These are phyloP conservation scores for Thinopyrum elongatum DNA, from an alignment of 176 grass and related monocot species.

Conservation along the genomic window DNA sequence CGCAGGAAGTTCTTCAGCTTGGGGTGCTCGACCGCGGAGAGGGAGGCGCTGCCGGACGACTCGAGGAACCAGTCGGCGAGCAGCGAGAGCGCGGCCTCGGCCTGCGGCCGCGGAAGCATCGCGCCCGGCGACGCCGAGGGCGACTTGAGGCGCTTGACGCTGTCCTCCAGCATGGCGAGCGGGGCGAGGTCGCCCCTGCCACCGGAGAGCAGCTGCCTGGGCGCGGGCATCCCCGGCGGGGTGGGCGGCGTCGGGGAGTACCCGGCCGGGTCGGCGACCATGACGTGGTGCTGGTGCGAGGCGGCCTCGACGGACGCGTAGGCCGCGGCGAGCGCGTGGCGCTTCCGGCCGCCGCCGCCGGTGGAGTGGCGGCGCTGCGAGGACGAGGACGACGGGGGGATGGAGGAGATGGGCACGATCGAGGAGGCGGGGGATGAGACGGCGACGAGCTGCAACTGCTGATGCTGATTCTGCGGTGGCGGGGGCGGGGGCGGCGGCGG, in stretches of 20 bases:
- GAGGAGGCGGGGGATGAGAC: neutral
- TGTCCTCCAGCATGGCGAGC: conserved; percentile 66
- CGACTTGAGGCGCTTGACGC: conserved; percentile 70
- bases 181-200: conserved; percentile 60
- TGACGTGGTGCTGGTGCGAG: conserved; percentile 11
- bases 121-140: conserved; percentile 36
- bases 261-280: neutral
- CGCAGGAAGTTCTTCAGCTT: conserved; percentile 67
- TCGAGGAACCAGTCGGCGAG: conserved; percentile 85
- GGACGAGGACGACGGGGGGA: neutral
- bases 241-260: conserved; percentile 43
- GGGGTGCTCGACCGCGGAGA: conserved; percentile 55
- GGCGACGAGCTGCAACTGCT: neutral
- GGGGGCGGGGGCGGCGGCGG: neutral
- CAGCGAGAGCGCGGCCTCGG: conserved; percentile 53
- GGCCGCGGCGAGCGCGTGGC: conserved; percentile 5
- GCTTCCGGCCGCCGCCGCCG: conserved; percentile 17
- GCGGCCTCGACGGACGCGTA: conserved; percentile 12
- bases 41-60: conserved; percentile 52
- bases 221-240: conserved; percentile 28
- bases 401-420: conserved; percentile 12
- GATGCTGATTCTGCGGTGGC: neutral
- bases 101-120: conserved; percentile 48
- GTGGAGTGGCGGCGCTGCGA: conserved; percentile 37
- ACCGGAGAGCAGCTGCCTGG: conserved; percentile 47